Conservation (phyloP, 371 early-diverging fungal genomes). For the Zychaea mexicana region DNA sequence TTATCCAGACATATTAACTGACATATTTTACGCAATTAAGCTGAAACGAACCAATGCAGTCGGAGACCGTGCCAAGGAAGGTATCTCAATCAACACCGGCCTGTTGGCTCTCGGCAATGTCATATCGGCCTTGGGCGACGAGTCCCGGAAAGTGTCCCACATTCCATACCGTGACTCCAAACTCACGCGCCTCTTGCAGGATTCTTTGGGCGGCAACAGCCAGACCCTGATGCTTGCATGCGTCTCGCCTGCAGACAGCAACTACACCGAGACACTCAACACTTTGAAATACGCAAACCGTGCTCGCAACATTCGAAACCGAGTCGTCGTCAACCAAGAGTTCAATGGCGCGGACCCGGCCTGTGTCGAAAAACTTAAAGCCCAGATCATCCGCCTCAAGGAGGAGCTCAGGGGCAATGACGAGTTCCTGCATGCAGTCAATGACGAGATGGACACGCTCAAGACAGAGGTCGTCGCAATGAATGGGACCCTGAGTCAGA, state of each 20-base stretch:
- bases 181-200: conserved; percentile 94
- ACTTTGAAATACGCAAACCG: conserved; percentile 93
- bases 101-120: conserved; percentile 98
- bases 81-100: conserved; percentile 97
- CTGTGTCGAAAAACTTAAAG: conserved; percentile 22
- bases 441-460: conserved; percentile 46
- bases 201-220: conserved; percentile 91
- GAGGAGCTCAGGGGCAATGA: conserved; percentile 40
- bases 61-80: conserved; percentile 96
- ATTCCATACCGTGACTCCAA: conserved; percentile 98
- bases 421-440: conserved; percentile 41
- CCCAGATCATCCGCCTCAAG: conserved; percentile 30
- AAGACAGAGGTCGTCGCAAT: conserved; percentile 30
- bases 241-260: conserved; percentile 74
- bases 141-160: conserved; percentile 63
- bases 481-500: conserved; percentile 11
- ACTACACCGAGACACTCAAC: conserved; percentile 85
- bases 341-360: conserved; percentile 14
- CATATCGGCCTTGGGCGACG: conserved; percentile 94
- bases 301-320: conserved; percentile 85
- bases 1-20: background rate
- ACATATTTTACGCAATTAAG: conserved; percentile 21
- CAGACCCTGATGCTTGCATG: conserved; percentile 93
- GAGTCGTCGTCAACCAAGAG: conserved; percentile 49
- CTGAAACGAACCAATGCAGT: conserved; percentile 90